Conservation (phyloP, 441 rosid species). For the Populus tomentosa region DNA sequence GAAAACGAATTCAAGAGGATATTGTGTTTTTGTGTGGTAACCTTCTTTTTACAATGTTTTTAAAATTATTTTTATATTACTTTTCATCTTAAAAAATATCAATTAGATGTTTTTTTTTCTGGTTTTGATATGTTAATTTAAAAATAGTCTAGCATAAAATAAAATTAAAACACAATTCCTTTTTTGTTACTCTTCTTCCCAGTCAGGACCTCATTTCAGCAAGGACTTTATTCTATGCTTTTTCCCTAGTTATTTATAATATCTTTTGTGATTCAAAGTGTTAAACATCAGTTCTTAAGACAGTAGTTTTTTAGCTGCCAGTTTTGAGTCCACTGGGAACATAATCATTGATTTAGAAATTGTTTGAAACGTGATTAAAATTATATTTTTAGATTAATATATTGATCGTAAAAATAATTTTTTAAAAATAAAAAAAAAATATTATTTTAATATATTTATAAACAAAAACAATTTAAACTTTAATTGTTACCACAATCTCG, state of each 20-base stretch:
- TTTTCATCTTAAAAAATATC: background rate
- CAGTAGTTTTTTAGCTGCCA: background rate
- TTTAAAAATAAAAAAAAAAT: too few species aligned
- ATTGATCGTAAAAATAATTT: too few species aligned
- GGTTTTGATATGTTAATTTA: background rate
- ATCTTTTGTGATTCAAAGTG: conserved; percentile 5
- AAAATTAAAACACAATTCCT: too few species aligned
- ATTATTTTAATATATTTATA: too few species aligned
- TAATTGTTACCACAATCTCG: too few species aligned
- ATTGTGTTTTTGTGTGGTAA: background rate
- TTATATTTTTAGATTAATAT: too few species aligned
- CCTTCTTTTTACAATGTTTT: background rate
- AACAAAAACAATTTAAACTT: too few species aligned
- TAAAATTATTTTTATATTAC: background rate
- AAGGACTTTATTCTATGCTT: background rate
- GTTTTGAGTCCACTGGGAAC: background rate
- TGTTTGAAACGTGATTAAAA: too few species aligned
- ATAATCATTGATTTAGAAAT: background rate
- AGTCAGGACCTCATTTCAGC: background rate
- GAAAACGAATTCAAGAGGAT: too few species aligned
- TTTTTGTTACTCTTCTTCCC: background rate
- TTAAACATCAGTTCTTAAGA: conserved; percentile 6
- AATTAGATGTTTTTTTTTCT: background rate
- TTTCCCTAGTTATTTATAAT: background rate
- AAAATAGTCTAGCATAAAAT: too few species aligned